These are phyloP conservation scores for Colletotrichum salicis DNA, from an alignment of 2,329 filamentous ascomycete species.

Conservation along the genomic window DNA sequence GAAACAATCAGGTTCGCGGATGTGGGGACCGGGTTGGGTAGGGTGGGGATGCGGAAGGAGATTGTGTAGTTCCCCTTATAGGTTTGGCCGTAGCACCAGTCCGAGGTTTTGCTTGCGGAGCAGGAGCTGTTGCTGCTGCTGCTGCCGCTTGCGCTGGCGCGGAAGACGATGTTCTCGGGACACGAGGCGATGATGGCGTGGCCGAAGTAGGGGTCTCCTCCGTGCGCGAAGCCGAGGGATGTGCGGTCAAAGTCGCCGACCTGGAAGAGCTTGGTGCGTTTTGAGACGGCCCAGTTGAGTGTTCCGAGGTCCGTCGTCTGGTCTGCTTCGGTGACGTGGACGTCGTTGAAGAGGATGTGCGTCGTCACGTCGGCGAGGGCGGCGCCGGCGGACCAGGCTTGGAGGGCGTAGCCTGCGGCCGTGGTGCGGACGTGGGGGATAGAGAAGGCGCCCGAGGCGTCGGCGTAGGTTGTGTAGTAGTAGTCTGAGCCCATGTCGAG, in stretches of 20 bases:
- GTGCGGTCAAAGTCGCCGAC: constrained; percentile 33
- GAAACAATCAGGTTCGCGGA: constrained; percentile 53
- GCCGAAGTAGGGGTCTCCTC: constrained; percentile 46
- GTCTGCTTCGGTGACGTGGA: constrained; percentile 46
- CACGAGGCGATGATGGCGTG: constrained; percentile 57
- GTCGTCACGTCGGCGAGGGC: constrained; percentile 56
- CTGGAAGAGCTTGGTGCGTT: constrained; percentile 57
- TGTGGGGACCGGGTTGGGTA: constrained; percentile 28
- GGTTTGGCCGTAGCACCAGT: constrained; percentile 63
- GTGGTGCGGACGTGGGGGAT: constrained; percentile 56
- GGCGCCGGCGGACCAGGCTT: constrained; percentile 61
- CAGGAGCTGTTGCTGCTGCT: neutral
- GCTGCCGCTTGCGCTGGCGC: constrained; percentile 43
- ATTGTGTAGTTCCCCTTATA: constrained; percentile 49
- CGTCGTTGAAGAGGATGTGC: constrained; percentile 52
- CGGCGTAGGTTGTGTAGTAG: constrained; percentile 61
- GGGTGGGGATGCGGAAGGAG: constrained; percentile 39
- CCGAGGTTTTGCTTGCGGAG: constrained; percentile 42
- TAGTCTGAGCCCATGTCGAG: constrained; percentile 59
- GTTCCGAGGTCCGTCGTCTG: constrained; percentile 50
- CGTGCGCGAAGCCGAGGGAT: constrained; percentile 29
- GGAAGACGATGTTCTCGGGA: constrained; percentile 57
- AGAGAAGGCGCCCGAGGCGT: constrained; percentile 52
- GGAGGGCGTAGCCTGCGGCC: constrained; percentile 55
- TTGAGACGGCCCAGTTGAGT: constrained; percentile 53